Conservation (phyloP, 768 basidiomycete genomes). For the Pisolithus marmoratus region DNA sequence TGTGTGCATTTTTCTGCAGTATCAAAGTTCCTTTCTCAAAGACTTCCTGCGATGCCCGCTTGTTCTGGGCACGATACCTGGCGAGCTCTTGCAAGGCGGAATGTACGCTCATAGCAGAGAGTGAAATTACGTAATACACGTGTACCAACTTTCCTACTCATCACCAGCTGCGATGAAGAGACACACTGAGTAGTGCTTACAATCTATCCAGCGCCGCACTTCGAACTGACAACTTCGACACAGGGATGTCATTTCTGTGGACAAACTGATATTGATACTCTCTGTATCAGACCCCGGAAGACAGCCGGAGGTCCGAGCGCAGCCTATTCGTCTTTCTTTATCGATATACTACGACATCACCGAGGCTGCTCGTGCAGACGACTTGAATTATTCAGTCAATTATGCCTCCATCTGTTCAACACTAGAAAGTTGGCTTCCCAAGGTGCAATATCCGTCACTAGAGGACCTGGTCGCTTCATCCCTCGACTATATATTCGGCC, state of each 20-base stretch:
- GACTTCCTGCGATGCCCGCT: constrained; percentile 50
- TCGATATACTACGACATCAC: constrained; percentile 46
- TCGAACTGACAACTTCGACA: neutral
- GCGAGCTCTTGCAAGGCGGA: constrained; percentile 48
- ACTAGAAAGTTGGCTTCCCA: constrained; percentile 21
- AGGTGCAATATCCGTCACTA: constrained; percentile 34
- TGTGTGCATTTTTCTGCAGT: constrained; percentile 40
- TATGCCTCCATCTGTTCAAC: constrained; percentile 41
- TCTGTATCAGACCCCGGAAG: constrained; percentile 33
- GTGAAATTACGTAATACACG: neutral
- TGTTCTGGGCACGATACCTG: constrained; percentile 45
- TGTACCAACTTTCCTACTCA: neutral
- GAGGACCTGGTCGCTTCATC: constrained; percentile 41
- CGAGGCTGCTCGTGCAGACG: constrained; percentile 44
- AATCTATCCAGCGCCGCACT: neutral
- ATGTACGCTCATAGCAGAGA: neutral
- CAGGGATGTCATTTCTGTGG: constrained; percentile 39
- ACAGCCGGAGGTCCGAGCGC: constrained; percentile 24
- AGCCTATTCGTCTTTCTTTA: constrained; percentile 51
- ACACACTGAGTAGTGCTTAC: neutral
- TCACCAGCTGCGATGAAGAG: neutral
- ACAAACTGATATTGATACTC: constrained; percentile 41
- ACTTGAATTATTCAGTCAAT: constrained; percentile 56
- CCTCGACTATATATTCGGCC: constrained; percentile 32
- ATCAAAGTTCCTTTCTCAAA: constrained; percentile 49